Evolutionary conservation across 148 eudicot genomes (phyloP).

Genomic region (Fagopyrum esculentum): DNA sequence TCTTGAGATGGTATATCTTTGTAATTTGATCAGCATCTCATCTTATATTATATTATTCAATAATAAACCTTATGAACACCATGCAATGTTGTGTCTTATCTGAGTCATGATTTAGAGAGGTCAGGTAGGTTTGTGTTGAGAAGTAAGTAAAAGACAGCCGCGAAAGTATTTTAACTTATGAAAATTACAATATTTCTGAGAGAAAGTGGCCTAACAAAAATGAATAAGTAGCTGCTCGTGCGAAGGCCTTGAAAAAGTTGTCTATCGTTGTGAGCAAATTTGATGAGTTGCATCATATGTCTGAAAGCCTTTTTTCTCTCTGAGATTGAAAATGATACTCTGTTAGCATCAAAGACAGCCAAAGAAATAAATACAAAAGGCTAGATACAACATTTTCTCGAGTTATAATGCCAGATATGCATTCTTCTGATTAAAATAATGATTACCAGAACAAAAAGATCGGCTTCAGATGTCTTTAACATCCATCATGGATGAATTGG

Average conservation of each 20-base stretch:
- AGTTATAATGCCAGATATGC: constrained; percentile 32
- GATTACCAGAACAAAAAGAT: constrained; percentile 40
- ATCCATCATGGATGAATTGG: constrained; percentile 53
- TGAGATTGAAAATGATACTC: constrained; percentile 87
- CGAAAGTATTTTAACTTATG: not conserved
- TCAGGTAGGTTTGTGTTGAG: not conserved
- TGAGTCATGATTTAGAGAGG: not conserved
- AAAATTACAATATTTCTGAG: not conserved
- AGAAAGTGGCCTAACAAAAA: not conserved
- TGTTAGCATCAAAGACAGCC: constrained; percentile 63
- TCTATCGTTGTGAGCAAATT: constrained; percentile 79
- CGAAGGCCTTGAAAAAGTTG: constrained; percentile 78
- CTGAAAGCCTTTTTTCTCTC: constrained; percentile 65
- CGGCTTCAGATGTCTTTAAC: constrained; percentile 45
- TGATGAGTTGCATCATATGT: constrained; percentile 86
- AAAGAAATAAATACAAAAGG: constrained; percentile 62
- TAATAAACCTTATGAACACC: not conserved
- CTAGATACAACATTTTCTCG: constrained; percentile 43
- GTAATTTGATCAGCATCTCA: not conserved
- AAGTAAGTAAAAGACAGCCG: not conserved
- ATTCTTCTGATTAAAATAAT: constrained; percentile 22
- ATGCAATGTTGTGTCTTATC: not conserved
- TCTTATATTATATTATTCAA: not conserved
- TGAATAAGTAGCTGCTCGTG: constrained; percentile 52
- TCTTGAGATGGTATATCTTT: constrained; percentile 1